Base-by-base conservation (phyloP, 495 filamentous ascomycete species). In the Collariella sp. region DNA sequence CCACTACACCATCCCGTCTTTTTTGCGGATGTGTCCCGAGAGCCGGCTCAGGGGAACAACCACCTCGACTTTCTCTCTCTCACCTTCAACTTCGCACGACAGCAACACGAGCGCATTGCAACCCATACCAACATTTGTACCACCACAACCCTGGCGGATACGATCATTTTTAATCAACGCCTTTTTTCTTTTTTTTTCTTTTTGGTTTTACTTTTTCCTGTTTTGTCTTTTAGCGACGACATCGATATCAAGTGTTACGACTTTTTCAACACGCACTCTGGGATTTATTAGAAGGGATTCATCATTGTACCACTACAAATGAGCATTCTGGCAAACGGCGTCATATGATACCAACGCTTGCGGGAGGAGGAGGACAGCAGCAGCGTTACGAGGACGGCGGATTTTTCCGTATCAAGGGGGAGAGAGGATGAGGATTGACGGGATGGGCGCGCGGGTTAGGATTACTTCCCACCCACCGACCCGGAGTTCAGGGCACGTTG, bases 151-250 rank as follows among this genome's bases (percentile, higher is more conserved):
- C 52, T 23, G 24, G 46, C 36, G 53, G 41, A 35, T 68, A 68
- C 56, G 42, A 48, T 57, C 52, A 16, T 64, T 31, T 64, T 62
- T 68, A 68, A 68, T 68, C 56, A 54, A 54, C 57, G 45, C 31
- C 18, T 23, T 50, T 42, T 29, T 40, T 20, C 48, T 55, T 43
- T 9, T 44, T 52, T 45, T 55, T 16, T 26, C 22, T 46, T 57
- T 56, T 55, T 50, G 47, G 34, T 16, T 34, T 39, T 46, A 15
- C 38, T 46, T 29, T 47, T 52, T 50, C n/a, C n/a, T n/a, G n/a
- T n/a, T n/a, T n/a, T n/a, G n/a, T n/a, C n/a, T n/a, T n/a, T 23
- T 39, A 54, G 53, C 55, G 20, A 62, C 54, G 51, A 57, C 56
- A 56, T 50, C 42, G 57, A 47, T 46, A 44, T 52, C 52, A 57